Conservation (phyloP, 176 grass and related monocot species). For the Cocos nucifera region DNA sequence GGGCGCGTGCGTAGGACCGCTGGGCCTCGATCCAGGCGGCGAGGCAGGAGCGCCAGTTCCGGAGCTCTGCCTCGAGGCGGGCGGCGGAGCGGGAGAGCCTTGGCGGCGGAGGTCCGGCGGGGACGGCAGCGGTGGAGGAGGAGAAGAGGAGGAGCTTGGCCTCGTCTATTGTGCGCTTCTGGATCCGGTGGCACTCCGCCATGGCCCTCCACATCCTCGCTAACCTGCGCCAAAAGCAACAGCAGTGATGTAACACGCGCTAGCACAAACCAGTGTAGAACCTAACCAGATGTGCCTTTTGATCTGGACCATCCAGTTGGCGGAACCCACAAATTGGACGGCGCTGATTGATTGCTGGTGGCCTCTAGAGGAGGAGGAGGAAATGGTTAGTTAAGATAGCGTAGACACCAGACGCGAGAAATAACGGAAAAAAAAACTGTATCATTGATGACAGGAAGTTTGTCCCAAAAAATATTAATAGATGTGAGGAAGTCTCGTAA, state of each 20-base stretch:
- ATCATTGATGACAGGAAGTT: too few relatives aligned
- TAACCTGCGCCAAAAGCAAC: slow-evolving; percentile 19
- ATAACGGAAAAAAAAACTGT: too few relatives aligned
- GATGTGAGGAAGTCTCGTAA: too few relatives aligned
- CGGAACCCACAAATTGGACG: too few relatives aligned
- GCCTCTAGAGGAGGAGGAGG: too few relatives aligned
- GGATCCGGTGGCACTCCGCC: slow-evolving; percentile 52
- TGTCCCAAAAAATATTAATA: too few relatives aligned
- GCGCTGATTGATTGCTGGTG: too few relatives aligned
- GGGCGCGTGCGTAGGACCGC: slow-evolving; percentile 52
- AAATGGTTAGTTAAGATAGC: too few relatives aligned
- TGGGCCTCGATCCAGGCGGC: slow-evolving; percentile 49
- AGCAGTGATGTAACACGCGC: too few relatives aligned
- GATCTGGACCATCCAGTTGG: not conserved
- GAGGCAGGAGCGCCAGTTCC: slow-evolving; percentile 41
- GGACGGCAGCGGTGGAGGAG: slow-evolving; percentile 8
- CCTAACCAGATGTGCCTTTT: not conserved
- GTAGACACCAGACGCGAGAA: too few relatives aligned
- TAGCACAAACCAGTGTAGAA: too few relatives aligned
- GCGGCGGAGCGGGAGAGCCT: slow-evolving; percentile 17
- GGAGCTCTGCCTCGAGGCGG: slow-evolving; percentile 40
- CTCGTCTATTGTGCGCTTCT: slow-evolving; percentile 65
- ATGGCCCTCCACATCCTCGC: slow-evolving; percentile 63
- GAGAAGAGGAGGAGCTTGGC: slow-evolving; percentile 45
- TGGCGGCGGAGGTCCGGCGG: slow-evolving; percentile 22